Conservation (phyloP, 2,329 filamentous ascomycete species). For the Basipetospora chlamydospora region DNA sequence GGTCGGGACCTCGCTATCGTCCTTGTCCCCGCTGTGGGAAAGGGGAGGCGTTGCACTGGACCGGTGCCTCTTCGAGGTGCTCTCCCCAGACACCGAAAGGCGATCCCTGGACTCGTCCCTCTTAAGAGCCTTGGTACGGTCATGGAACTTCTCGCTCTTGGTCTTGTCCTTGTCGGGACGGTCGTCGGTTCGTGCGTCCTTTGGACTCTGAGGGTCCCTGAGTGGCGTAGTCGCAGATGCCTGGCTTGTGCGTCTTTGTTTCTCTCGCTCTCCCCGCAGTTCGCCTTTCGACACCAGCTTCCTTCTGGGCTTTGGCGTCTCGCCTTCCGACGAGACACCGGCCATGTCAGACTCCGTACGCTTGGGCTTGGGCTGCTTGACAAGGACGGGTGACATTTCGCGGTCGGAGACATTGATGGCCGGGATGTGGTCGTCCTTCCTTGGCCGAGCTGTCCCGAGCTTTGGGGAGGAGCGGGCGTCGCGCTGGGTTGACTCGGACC, state of each 20-base stretch:
- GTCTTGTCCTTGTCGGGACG: conserved; percentile 23
- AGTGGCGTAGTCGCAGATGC: conserved; percentile 38
- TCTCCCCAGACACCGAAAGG: conserved; percentile 33
- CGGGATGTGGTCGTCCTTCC: conserved; percentile 37
- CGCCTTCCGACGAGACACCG: conserved; percentile 39
- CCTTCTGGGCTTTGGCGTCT: conserved; percentile 42
- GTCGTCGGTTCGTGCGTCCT: conserved; percentile 33
- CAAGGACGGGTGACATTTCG: conserved; percentile 33
- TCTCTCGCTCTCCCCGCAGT: conserved; percentile 42
- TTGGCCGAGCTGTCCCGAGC: conserved; percentile 36
- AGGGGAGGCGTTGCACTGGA: conserved; percentile 44
- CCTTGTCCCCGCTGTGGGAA: conserved; percentile 36
- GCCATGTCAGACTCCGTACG: conserved; percentile 39
- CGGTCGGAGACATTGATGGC: conserved; percentile 35
- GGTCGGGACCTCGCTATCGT: conserved; percentile 31
- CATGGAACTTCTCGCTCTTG: conserved; percentile 40
- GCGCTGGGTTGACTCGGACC: conserved; percentile 26
- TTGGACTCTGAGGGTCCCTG: conserved; percentile 38
- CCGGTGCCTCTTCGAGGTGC: conserved; percentile 41
- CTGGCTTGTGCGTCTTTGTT: conserved; percentile 43
- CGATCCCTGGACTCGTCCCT: conserved; percentile 46
- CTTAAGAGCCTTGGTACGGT: conserved; percentile 45
- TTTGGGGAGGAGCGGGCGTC: conserved; percentile 35
- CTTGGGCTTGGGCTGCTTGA: conserved; percentile 36
- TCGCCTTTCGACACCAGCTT: conserved; percentile 52